Evolutionary conservation across 2,329 filamentous ascomycete genomes (phyloP), one percentile per base, ranked within the genome.

Genomic region (Fusarium verticillioides): DNA sequence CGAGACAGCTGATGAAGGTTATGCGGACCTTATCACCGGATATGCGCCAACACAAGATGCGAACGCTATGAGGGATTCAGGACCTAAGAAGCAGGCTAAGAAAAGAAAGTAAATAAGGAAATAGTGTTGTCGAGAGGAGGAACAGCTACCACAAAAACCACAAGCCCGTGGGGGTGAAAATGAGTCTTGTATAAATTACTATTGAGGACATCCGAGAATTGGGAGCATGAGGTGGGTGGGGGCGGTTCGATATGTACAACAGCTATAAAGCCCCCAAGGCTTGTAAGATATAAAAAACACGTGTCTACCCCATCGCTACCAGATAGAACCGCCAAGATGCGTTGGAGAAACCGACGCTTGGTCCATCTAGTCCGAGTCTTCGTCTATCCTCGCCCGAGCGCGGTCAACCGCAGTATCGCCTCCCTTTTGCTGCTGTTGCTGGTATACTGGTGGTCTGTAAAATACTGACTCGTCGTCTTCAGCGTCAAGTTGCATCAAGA

Each of bases 401-500:
- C 88, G 84, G 76, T 91, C 89, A 56, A 91, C 86, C 19, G 87
- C 89, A n/a, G 89, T 90, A 74, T 91, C 81, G 9, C 88, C 88
- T 3, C 83, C 81, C 47, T 84, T 82, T 81, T 88, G 88, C 76
- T 85, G 83, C 57, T 83, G 75, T 65, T 88, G 85, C 69, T 88
- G 84, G 73, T 88, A 85, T n/a, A 90, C 87, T 7, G 90, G 89
- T 9, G 90, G 89, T 63, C 88, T 87, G 81, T 92, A 92, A 78
- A 92, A 92, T 16, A 87, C 88, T 8, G 88, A 87, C 69, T 91
- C 94, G 74, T 97, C 94, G 67, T 98, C 96, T 78, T 97, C 96
- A 13, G 94, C 93, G 80, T 99, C 96, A 47, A 99, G 87, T 81
- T 98, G 96, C 88, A 98, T 92, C 59, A 99, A 87, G 85, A 97